These are phyloP conservation scores for Anthostomella pinea DNA, from an alignment of 2,329 filamentous ascomycete species.

Conservation along the genomic window DNA sequence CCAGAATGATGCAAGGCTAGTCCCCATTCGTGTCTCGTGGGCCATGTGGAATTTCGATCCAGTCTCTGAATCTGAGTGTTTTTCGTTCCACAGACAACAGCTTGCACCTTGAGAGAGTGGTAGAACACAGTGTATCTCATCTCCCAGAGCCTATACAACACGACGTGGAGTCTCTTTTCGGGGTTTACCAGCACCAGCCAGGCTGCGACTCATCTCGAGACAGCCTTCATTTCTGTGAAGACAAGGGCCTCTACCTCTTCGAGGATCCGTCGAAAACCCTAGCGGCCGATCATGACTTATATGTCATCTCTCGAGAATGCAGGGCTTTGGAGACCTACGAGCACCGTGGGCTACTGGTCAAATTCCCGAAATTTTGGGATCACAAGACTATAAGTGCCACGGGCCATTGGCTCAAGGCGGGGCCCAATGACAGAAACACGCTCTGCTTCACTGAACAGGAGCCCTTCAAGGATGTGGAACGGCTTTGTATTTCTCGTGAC, in stretches of 20 bases:
- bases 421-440: not conserved
- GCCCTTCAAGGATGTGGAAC: no score
- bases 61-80: no score
- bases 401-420: no score
- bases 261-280: conserved; percentile 27
- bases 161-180: conserved; percentile 7
- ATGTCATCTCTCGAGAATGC: conserved; percentile 28
- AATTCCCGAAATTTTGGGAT: conserved; percentile 13
- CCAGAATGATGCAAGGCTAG: no score
- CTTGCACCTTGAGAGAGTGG: no score
- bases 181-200: conserved; percentile 18
- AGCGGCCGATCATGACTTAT: conserved; percentile 24
- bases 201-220: conserved; percentile 32
- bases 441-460: no score
- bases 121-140: no score
- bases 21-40: conserved; percentile 12
- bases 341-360: conserved; percentile 29
- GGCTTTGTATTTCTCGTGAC: no score
- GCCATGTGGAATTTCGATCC: conserved; percentile 14
- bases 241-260: conserved; percentile 26
- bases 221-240: conserved; percentile 21
- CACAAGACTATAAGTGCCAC: no score
- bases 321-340: conserved; percentile 31
- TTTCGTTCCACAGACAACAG: no score
- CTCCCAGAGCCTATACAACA: conserved; percentile 5